A percentile compares a stretch with the other conserved stretches of the same genome.
Evolutionary conservation across 345 rosid species (phyloP).

Genomic region (Eucalyptus shirleyi): DNA sequence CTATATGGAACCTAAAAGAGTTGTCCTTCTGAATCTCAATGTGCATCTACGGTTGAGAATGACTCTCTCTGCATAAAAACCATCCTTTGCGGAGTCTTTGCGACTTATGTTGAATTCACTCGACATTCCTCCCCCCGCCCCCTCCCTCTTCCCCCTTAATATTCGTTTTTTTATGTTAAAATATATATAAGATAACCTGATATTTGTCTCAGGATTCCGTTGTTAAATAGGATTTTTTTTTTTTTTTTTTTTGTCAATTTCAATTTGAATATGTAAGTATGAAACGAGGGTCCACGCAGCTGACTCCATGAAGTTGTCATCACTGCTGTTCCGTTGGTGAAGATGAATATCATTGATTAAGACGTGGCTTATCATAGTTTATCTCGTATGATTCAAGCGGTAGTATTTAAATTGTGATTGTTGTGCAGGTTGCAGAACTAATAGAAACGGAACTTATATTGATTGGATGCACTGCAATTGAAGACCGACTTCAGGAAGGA

Average conservation of each 20-base stretch:
- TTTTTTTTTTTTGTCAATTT: not conserved
- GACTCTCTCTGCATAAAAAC: too few species aligned
- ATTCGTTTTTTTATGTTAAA: too few species aligned
- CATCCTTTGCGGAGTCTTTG: not conserved
- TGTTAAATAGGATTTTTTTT: not conserved
- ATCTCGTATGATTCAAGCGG: not conserved
- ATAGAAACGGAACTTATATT: conserved; percentile 80
- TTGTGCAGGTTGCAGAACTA: conserved; percentile 75
- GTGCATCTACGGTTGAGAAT: too few species aligned
- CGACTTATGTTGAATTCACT: not conserved
- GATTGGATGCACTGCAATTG: conserved; percentile 96
- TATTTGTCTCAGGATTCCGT: not conserved
- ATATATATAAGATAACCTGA: not conserved
- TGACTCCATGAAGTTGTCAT: not conserved
- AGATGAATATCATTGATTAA: too few species aligned
- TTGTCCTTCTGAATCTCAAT: too few species aligned
- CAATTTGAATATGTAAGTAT: not conserved
- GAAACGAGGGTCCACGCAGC: not conserved
- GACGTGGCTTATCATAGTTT: not conserved
- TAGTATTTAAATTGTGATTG: not conserved
- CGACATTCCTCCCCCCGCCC: not conserved
- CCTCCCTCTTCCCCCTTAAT: too few species aligned
- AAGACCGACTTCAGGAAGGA: conserved; percentile 98
- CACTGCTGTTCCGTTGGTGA: too few species aligned
- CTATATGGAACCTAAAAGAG: too few species aligned